These are phyloP conservation scores for Acephala macrosclerotiorum DNA, from an alignment of 2,329 filamentous ascomycete species.

Conservation along the genomic window DNA sequence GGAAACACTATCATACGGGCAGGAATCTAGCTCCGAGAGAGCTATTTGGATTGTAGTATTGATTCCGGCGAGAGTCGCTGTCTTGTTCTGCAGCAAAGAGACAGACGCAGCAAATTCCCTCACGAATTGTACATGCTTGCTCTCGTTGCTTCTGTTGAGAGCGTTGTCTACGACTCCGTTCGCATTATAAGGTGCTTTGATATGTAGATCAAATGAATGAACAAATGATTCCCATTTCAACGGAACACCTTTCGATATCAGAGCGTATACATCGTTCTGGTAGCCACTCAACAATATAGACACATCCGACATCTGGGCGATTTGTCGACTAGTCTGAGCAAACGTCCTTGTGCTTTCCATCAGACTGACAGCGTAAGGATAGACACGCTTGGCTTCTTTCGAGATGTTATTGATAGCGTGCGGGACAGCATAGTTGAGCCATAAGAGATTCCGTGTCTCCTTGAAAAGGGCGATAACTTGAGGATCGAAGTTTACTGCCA, in stretches of 20 bases:
- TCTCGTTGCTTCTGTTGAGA: slow-evolving; percentile 71
- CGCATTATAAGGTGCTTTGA: slow-evolving; percentile 67
- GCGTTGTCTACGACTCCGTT: slow-evolving; percentile 66
- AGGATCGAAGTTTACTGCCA: slow-evolving; percentile 94
- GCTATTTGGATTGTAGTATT: slow-evolving; percentile 84
- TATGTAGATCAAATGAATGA: slow-evolving; percentile 91
- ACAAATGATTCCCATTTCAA: slow-evolving; percentile 98
- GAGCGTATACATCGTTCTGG: slow-evolving; percentile 84
- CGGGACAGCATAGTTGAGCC: slow-evolving; percentile 93
- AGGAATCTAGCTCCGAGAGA: slow-evolving; percentile 82
- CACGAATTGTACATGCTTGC: slow-evolving; percentile 96
- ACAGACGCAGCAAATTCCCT: slow-evolving; percentile 90
- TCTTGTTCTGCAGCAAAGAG: slow-evolving; percentile 88
- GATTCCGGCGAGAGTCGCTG: slow-evolving; percentile 77
- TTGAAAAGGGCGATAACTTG: slow-evolving; percentile 99
- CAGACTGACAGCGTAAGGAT: slow-evolving; percentile 95
- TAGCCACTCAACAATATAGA: slow-evolving; percentile 89
- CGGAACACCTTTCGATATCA: slow-evolving; percentile 87
- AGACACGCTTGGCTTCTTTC: slow-evolving; percentile 98
- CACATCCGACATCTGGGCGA: slow-evolving; percentile 86
- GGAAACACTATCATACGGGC: slow-evolving; percentile 79
- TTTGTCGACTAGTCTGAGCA: slow-evolving; percentile 84
- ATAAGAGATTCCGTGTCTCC: slow-evolving; percentile 93
- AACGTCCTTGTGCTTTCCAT: slow-evolving; percentile 99
- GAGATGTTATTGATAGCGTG: slow-evolving; percentile 95